Base-by-base conservation (phyloP, 352 stramenopile species). In the Globisporangium spinosum region DNA sequence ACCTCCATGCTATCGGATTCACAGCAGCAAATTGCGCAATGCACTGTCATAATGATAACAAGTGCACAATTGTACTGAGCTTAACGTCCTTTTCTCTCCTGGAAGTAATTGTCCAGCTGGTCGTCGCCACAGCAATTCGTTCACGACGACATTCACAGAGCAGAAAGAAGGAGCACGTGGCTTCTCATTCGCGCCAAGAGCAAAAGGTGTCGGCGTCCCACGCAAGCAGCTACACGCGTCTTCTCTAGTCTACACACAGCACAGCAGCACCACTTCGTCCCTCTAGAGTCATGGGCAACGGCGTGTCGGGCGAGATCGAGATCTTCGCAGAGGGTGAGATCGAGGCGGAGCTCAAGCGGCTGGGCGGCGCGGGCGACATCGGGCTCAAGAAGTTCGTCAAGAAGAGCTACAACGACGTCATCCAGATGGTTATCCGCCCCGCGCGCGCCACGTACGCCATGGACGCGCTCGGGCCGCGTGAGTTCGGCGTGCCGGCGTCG, bases 301-400 rank as follows among this genome's bases (percentile, higher is more conserved):
- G 79, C 54, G 77, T 78, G 57, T 92, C 85, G 1, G 80, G 61
- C 7, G 83, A 91, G 64, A 92, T 95, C 72, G 76, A 83, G 64
- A 93, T 96, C 71, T 96, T 94, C 68, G 83, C 77, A 13, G 83
- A 91, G 40, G 89, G 87, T 58, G 85, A 94, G 65, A 68, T 94
- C 58, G 87, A 94, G 58, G 75, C 75, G 12, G 85, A 91, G 68
- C 82, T 96, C 67, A 79, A 83, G 67, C 76, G 76, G 2, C 76
- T 82, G 13, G 82, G 84, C 61, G 86, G 82, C 69, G 74, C 79
- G 0, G 82, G 79, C 60, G 77, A 95, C 72, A 76, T 87, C 54
- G 90, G 82, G 56, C 71, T 92, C 66, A 90, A 91, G 73, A 77
- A 93, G 61, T 62, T 93, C 53, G 70, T 96, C 29, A 83, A 77